Evolutionary conservation across 2,329 filamentous ascomycete species (phyloP), one percentile per base, ranked within the genome.

Genomic region (Ilyonectria sp.): DNA sequence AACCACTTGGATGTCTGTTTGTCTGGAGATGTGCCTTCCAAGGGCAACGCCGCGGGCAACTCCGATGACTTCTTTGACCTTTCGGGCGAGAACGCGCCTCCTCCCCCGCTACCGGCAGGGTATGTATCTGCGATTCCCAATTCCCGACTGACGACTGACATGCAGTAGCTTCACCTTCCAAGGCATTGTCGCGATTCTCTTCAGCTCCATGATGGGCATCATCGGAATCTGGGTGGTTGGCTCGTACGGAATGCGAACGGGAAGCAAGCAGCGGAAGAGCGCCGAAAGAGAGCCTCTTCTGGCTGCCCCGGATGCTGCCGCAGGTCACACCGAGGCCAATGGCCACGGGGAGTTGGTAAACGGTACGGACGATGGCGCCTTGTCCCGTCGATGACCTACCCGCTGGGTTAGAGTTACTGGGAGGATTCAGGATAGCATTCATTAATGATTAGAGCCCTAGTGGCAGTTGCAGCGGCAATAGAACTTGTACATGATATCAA

Each of bases 1-100:
- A 80, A 87, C 60, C 89, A 91, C 68, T 78, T 85, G 47, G 86
- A 87, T 7, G 87, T 82, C 4, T 95, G 93, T 76, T 80, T 81
- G 6, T 86, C 83, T 0, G 83, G 78, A 0, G 81, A 82, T 7
- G 79, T 89, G 0, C 84, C 88, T 1, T 86, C 82, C 0, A 74
- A 76, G 3, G 94, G 94, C 4, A 96, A 96, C 74, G 94, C 93
- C 0, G 94, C 93, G 0, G 94, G 86, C 0, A 94, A 94, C 75
- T 90, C 88, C 0, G 77, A 80, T 0, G 80, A 95, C 71, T 81
- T 89, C 9, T 80, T 93, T 0, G 88, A 96, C 69, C 81, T 94
- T 2, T 80, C 78, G 0, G 91, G 91, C 10, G 83, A 92, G 77
- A 91, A 90, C 63, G 80, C 76, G 40, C 83, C 86, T 2, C 86